phyloP scores from a whole-genome alignment of 2,329 filamentous ascomycete genomes.

The Lizonia empirigonia region DNA sequence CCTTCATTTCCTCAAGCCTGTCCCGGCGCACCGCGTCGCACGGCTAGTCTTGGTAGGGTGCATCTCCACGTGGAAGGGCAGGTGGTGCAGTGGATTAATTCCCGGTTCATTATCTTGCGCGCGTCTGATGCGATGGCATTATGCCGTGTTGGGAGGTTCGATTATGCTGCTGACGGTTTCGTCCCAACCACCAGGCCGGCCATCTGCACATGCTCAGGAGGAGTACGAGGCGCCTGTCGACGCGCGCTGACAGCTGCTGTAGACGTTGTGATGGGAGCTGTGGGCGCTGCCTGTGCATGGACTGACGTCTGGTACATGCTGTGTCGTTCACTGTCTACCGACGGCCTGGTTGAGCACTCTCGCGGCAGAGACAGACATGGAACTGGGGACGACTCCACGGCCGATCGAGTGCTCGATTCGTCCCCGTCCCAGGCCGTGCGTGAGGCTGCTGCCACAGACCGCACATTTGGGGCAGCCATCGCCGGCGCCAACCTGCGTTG shows the following conservation, averaged over 20 bases:
- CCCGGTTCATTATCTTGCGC: constrained; percentile 25
- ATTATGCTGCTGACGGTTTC: constrained; percentile 16
- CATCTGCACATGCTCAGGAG: constrained; percentile 1
- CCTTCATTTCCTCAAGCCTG: constrained; percentile 32
- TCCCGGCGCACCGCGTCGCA: constrained; percentile 32
- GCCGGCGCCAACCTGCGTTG: constrained; percentile 26
- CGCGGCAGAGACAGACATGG: constrained; percentile 29
- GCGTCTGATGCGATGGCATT: constrained; percentile 25
- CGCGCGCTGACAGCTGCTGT: constrained; percentile 36
- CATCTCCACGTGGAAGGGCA: constrained; percentile 44
- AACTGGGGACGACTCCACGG: constrained; percentile 34
- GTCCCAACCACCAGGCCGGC: constrained; percentile 14
- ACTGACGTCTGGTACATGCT: constrained; percentile 17
- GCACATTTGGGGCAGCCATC: constrained; percentile 32
- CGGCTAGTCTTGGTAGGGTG: constrained; percentile 27
- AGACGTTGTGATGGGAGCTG: constrained; percentile 9
- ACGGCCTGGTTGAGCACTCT: constrained; percentile 36
- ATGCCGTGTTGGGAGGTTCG: constrained; percentile 11
- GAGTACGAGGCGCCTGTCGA: constrained; percentile 35
- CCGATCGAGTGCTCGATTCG: constrained; percentile 33
- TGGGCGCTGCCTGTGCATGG: constrained; percentile 23
- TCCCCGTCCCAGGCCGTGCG: constrained; percentile 28
- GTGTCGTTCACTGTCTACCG: constrained; percentile 32
- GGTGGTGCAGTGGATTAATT: constrained; percentile 16
- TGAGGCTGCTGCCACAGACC: constrained; percentile 29